These are phyloP conservation scores for Pythium aquatile DNA, from an alignment of 352 stramenopile species.

Conservation along the genomic window DNA sequence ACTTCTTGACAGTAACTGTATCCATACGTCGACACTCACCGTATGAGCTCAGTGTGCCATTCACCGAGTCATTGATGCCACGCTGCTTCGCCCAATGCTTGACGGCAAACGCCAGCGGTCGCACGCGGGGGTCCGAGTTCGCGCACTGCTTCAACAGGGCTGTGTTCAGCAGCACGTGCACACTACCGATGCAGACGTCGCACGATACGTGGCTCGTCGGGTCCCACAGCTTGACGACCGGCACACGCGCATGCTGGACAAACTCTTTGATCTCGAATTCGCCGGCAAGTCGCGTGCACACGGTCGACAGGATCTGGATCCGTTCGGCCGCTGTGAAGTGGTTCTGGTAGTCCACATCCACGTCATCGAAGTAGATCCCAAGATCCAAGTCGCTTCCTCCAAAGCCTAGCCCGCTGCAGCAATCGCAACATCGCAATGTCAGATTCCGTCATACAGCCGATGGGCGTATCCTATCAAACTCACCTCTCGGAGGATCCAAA, in stretches of 20 bases:
- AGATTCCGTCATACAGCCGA: background rate
- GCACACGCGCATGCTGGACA: conserved; percentile 67
- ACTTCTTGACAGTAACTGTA: background rate
- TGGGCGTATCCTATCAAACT: background rate
- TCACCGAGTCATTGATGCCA: conserved; percentile 96
- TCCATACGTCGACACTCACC: conserved; percentile 27
- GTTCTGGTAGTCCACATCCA: conserved; percentile 50
- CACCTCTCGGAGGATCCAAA: conserved; percentile 84
- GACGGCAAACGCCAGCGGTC: conserved; percentile 94
- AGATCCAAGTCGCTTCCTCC: conserved; percentile 79
- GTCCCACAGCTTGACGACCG: conserved; percentile 82
- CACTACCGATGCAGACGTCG: conserved; percentile 72
- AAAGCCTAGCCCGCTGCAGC: conserved; percentile 60
- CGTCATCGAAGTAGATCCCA: conserved; percentile 79
- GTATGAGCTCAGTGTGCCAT: conserved; percentile 97
- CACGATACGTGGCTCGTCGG: conserved; percentile 43
- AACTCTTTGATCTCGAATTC: conserved; percentile 72
- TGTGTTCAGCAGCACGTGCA: conserved; percentile 77
- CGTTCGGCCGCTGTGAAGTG: conserved; percentile 60
- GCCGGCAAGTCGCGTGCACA: conserved; percentile 37
- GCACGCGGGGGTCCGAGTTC: conserved; percentile 71
- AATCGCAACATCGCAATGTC: background rate
- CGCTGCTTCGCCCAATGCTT: conserved; percentile 97
- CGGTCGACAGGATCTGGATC: conserved; percentile 53
- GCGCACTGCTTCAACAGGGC: conserved; percentile 74